Conservation (phyloP, 805 yeast species). For the Sugiyamaella smithiae region DNA sequence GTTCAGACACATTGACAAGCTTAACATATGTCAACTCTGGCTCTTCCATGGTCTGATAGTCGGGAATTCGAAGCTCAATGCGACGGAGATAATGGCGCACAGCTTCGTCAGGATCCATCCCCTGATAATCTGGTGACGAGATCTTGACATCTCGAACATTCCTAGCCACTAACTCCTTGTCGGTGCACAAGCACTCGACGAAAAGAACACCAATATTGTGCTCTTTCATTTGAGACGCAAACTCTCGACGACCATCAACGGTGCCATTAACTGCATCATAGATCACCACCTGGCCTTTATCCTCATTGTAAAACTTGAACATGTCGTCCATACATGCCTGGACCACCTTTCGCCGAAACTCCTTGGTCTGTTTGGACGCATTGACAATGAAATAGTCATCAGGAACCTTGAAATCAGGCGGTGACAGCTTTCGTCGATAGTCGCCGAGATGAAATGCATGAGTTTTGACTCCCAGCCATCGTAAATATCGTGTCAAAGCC, state of each 20-base stretch:
- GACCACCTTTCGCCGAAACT: constrained; percentile 56
- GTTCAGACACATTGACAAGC: constrained; percentile 86
- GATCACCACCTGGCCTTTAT: constrained; percentile 90
- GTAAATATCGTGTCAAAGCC: constrained; percentile 81
- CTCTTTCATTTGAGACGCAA: constrained; percentile 52
- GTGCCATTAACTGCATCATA: constrained; percentile 93
- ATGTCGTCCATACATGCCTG: constrained; percentile 68
- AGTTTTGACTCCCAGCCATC: constrained; percentile 96
- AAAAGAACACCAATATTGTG: constrained; percentile 74
- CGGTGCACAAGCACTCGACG: constrained; percentile 83
- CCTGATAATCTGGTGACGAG: constrained; percentile 76
- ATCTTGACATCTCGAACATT: constrained; percentile 82
- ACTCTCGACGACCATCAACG: constrained; percentile 58
- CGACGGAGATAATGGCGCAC: constrained; percentile 72
- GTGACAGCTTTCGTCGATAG: constrained; percentile 56
- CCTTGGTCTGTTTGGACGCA: constrained; percentile 44
- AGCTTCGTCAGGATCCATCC: constrained; percentile 74
- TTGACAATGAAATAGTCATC: constrained; percentile 66
- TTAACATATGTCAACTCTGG: constrained; percentile 69
- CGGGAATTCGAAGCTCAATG: constrained; percentile 62
- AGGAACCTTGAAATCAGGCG: constrained; percentile 50
- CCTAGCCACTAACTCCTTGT: constrained; percentile 60
- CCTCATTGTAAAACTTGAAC: constrained; percentile 62
- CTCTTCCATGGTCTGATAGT: constrained; percentile 67
- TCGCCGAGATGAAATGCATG: constrained; percentile 91